Base-by-base conservation (phyloP, 106 monocot genomes). In the Chionographis japonica region DNA sequence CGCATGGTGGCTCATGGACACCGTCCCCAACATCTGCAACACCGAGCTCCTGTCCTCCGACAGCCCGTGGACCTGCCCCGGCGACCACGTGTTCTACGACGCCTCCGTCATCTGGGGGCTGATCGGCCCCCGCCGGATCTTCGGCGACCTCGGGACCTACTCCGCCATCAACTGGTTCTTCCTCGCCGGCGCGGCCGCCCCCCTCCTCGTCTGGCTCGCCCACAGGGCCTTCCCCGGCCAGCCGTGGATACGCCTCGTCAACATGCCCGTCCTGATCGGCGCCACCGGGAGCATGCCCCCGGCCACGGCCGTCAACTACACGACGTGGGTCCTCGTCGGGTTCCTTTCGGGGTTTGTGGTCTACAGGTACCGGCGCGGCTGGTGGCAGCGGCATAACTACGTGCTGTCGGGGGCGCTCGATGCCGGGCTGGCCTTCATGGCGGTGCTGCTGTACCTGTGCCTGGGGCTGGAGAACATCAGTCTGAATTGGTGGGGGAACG, bases 71-170 rank as follows among this genome's bases (percentile, higher is more conserved):
- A 95, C 94, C 2, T 91, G 94, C 75, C 94, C 94, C 2, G 60
- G 76, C 4, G 94, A 91, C 73, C 80, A 81, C 8, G 88, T 91
- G 42, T 95, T 95, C 83, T 95, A 84, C 54, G 88, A 88, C 50
- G 94, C 94, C 15, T 91, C 94, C 5, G 94, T 91, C 72, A 88
- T 95, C 18, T 95, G 91, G 94, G 94, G 94, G 2, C 90, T 95
- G 40, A 77, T 95, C 19, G 83, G 91, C 6, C 94, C 94, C 3
- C 88, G 85, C 40, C 61, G 94, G 19, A 95, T 95, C 76, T 95
- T 94, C 60, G 94, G 94, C 2, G 61, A 88, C 67, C 79, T 95
- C 4, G 94, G 94, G 60, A 74, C 51, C 37, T 89, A 86, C 72
- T 76, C 61, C 1, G 83, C 80, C 37, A 52, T 95, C 63, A 95